A percentile compares a stretch with the other conserved stretches of the same genome.
Conservation (phyloP, 352 stramenopile species). For the Globisporangium cystogenes region DNA sequence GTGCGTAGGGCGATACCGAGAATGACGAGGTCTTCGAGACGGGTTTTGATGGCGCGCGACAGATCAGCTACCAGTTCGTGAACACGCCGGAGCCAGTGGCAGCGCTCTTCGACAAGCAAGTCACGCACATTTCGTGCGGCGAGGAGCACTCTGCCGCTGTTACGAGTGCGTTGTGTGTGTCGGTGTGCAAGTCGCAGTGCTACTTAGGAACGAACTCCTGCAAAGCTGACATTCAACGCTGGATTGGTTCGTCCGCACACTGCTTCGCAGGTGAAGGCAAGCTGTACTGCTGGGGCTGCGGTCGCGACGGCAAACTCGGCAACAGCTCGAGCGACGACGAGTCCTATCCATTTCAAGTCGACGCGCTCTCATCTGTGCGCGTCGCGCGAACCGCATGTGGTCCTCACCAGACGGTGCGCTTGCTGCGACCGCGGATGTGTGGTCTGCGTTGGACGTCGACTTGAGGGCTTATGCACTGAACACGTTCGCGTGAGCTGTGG, state of each 20-base stretch:
- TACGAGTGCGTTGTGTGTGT: conserved; percentile 27
- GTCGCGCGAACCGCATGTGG: conserved; percentile 50
- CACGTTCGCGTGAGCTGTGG: background rate
- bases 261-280: conserved; percentile 34
- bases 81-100: conserved; percentile 37
- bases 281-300: conserved; percentile 68
- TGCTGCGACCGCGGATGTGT: background rate
- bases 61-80: conserved; percentile 68
- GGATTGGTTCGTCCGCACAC: background rate
- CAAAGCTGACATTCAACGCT: background rate
- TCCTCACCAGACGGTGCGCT: conserved; percentile 49
- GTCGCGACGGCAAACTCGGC: conserved; percentile 60
- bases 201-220: background rate
- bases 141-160: conserved; percentile 65
- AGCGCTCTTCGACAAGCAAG: conserved; percentile 38
- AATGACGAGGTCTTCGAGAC: conserved; percentile 61
- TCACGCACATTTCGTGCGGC: conserved; percentile 47
- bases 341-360: conserved; percentile 35
- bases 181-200: background rate
- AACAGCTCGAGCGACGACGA: conserved; percentile 57
- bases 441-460: background rate
- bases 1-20: conserved; percentile 48
- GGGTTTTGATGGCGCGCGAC: conserved; percentile 55
- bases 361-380: conserved; percentile 50
- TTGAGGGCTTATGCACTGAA: background rate